Evolutionary conservation across 2,329 filamentous ascomycete species (phyloP), one percentile per base, ranked within the genome.

Genomic region (Hypoxylon sp.): DNA sequence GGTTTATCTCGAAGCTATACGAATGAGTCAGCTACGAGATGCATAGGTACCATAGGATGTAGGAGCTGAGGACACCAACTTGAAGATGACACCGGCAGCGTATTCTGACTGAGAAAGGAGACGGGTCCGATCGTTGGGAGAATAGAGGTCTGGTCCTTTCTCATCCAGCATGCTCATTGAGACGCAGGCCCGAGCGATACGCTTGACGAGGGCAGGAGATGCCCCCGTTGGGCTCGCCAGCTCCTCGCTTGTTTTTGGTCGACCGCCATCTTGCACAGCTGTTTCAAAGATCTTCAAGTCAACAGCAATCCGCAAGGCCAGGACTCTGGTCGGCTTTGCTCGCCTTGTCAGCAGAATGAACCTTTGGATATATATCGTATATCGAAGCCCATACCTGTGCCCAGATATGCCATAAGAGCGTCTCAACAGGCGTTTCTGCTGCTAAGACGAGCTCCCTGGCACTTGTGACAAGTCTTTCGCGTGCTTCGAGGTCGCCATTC

Each of bases 151-250:
- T 5, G 68, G 61, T 9, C 63, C 58, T 39, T 63, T 39, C 27
- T 71, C 70, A 43, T 29, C 65, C 2, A 71, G 61, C 70, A 71
- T 70, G 39, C 39, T 11, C 68, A 71, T 70, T 1, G 69, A 68
- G 11, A 68, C 69, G 16, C 65, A 68, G 9, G 51, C 55, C 8
- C 68, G 57, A 25, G 34, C 29, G 25, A 71, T 64, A 5, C 69
- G 65, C 61, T 67, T 67, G 4, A 69, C 65, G 2, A 71, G 58
- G 6, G 21, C 27, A 2, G 63, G 63, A 6, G 69, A 67, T 0
- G 69, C 69, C n/a, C 61, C 54, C 5, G 65, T 68, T 27, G 48
- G 6, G 12, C 61, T 57, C 11, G 69, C 69, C 5, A 71, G 51
- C 14, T 71, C 63, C 6, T 56, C 67, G 7, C 50, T 53, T 2